phyloP scores from a whole-genome alignment of 768 basidiomycete species.

The Psilocybe azurescens region DNA sequence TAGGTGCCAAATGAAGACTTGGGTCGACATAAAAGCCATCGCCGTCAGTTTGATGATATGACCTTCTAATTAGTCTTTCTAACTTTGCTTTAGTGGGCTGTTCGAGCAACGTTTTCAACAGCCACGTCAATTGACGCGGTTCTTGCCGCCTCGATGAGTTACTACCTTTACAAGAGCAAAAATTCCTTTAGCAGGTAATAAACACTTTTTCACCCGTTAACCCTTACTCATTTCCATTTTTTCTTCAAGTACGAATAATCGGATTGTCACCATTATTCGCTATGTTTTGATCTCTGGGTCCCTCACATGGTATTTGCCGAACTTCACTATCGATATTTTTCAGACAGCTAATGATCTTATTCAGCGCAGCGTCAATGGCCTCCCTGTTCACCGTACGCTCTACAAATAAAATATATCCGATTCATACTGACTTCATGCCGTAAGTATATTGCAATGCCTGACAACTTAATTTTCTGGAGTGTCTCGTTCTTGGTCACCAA shows the following conservation, averaged over 20 bases:
- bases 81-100: conserved; percentile 37
- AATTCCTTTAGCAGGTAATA: conserved; percentile 23
- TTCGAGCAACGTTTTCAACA: conserved; percentile 43
- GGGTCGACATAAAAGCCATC: conserved; percentile 32
- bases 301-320: conserved; percentile 33
- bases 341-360: neutral
- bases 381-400: conserved; percentile 42
- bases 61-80: neutral
- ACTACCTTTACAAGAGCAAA: conserved; percentile 32
- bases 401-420: neutral
- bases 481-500: conserved; percentile 48
- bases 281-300: conserved; percentile 39
- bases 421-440: conserved; percentile 10
- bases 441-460: conserved; percentile 23
- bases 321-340: too few species aligned
- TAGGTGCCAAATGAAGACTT: conserved; percentile 35
- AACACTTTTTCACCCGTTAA: too few species aligned
- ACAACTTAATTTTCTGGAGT: conserved; percentile 46
- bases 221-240: neutral
- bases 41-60: conserved; percentile 26
- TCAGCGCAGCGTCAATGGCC: conserved; percentile 47
- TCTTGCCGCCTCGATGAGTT: conserved; percentile 36
- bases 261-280: conserved; percentile 36
- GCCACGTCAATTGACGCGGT: conserved; percentile 46
- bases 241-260: conserved; percentile 31